Conservation (phyloP, 208 protist species). For the Leishmania mexicana region DNA sequence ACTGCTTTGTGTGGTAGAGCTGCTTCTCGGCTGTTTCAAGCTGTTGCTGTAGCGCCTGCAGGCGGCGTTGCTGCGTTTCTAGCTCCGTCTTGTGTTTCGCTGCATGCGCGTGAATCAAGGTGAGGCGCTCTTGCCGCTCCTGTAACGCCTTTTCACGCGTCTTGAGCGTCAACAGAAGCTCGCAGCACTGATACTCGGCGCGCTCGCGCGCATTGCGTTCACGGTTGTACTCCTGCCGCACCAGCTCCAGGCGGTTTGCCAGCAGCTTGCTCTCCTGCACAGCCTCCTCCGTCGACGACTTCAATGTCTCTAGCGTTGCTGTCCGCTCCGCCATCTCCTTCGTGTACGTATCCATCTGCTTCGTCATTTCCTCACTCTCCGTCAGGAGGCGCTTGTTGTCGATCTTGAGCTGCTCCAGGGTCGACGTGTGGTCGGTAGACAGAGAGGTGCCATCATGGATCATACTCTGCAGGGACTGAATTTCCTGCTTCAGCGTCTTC, state of each 20-base stretch:
- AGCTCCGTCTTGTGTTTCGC: constrained; percentile 60
- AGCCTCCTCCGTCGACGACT: constrained; percentile 56
- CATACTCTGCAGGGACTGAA: constrained; percentile 91
- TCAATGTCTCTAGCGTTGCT: constrained; percentile 36
- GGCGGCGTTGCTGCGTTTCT: constrained; percentile 53
- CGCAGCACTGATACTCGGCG: constrained; percentile 89
- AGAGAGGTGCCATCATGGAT: constrained; percentile 94
- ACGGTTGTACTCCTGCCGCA: constrained; percentile 82
- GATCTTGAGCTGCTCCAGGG: constrained; percentile 94
- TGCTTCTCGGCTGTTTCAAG: constrained; percentile 90
- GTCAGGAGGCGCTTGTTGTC: constrained; percentile 95
- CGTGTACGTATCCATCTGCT: constrained; percentile 85
- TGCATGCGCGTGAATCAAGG: constrained; percentile 35
- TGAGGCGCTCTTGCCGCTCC: constrained; percentile 36
- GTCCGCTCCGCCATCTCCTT: constrained; percentile 68
- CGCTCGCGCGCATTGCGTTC: constrained; percentile 90
- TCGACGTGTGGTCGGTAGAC: constrained; percentile 92
- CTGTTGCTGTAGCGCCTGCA: constrained; percentile 80
- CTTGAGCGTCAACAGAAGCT: constrained; percentile 80
- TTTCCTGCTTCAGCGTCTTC: constrained; percentile 94
- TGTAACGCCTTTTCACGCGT: constrained; percentile 69
- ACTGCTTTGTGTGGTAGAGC: constrained; percentile 85
- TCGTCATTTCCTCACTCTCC: constrained; percentile 92
- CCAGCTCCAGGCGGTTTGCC: constrained; percentile 52
- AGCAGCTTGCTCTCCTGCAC: constrained; percentile 66